Evolutionary conservation across 192 early-diverging fungal species (phyloP).

Genomic region (Globomyces pollinis-pini): DNA sequence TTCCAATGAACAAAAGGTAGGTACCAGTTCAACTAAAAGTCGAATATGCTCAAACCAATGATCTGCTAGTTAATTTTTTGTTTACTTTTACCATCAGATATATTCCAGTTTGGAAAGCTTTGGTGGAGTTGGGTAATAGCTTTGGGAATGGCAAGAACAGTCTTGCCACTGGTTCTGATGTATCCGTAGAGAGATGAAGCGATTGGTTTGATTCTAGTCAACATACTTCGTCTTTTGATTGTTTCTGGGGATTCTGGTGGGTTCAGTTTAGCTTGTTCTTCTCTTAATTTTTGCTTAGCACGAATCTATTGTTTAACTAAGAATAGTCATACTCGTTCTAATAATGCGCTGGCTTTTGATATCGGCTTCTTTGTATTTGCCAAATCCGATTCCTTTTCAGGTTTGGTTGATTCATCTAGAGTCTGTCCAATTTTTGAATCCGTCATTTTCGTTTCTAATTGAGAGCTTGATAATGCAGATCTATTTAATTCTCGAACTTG

Average conservation of each 20-base stretch:
- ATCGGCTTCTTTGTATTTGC: conserved; percentile 2
- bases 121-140: conserved; percentile 1
- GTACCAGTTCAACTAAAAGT: conserved; percentile 2
- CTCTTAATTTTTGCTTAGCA: conserved; percentile 1
- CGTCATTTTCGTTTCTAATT: too few relatives aligned
- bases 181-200: neutral
- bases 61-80: neutral
- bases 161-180: neutral
- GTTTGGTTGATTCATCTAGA: too few relatives aligned
- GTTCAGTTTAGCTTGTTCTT: neutral
- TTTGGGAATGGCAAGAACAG: neutral
- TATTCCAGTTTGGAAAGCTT: neutral
- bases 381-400: too few relatives aligned
- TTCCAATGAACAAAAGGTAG: conserved; percentile 3
- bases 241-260: conserved; percentile 6
- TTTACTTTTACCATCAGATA: neutral
- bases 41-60: conserved; percentile 6
- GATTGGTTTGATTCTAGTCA: neutral
- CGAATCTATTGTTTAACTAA: neutral
- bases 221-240: conserved; percentile 1
- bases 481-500: too few relatives aligned
- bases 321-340: conserved; percentile 2
- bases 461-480: too few relatives aligned
- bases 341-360: conserved; percentile 7
- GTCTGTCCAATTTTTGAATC: too few relatives aligned